Evolutionary conservation across 176 grass and related monocot species (phyloP), one percentile per base, ranked within the genome.

Genomic region (Chloris gayana): DNA sequence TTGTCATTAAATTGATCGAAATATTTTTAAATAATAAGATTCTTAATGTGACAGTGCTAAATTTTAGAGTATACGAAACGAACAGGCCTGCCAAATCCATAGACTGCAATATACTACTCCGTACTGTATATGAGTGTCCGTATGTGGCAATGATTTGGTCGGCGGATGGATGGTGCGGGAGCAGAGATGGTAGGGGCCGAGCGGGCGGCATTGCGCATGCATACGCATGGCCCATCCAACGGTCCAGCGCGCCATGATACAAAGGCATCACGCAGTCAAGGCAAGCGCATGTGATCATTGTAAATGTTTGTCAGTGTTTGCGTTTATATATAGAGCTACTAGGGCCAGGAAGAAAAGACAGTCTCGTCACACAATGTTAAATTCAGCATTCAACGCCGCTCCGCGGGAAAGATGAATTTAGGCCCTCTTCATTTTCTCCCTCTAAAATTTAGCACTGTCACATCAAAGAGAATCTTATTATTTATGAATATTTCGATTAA

Each of bases 211-310:
- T 47, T 15, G 37, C 21, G 80, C 34, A 33, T 44, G 41, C 41
- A 44, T 44, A 3, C 32, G 63, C 29, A 51, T 54, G 49, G 62
- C 26, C 54, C 73, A 75, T 29, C 54, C 73, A 60, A 29, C 14
- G 56, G 56, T 83, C 26, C 72, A 67, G 12, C 51, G 59, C 41
- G 78, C 30, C 54, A 63, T 62, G 60, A 73, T 30, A 24, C 39
- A 79, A 60, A 22, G 74, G 74, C 14, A 11, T 14, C 54, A 13
- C 27, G 65, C n/a, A 51, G 75, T 68, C 50, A 61, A 80, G 61
- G 61, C 81, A 84, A 60, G n/a, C 33, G 61, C 81, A 84, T 74
- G 51, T 74, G 80, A 84, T 74, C 69, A 44, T 74, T 22, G 49
- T 74, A 80, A 67, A 79, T 79, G 68, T 37, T 31, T 51, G 54